Percentiles rank a stretch among this genome's conserved stretches.
Evolutionary conservation across 2,329 filamentous ascomycete genomes (phyloP).

Genomic region (Annulohypoxylon truncatum): DNA sequence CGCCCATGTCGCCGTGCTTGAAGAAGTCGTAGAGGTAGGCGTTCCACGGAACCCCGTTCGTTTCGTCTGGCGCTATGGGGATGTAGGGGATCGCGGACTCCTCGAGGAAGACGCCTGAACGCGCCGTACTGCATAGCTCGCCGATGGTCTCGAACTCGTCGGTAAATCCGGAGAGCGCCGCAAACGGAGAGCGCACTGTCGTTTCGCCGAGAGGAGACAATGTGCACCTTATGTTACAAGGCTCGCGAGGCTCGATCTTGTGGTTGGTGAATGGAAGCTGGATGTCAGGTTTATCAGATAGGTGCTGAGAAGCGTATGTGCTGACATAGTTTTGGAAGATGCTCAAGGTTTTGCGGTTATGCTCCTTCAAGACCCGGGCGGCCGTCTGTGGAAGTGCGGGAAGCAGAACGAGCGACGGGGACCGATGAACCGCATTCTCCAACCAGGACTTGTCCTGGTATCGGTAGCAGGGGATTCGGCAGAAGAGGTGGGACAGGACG

Average conservation of each 20-base stretch:
- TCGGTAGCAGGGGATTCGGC: constrained; percentile 63
- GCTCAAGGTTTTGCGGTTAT: constrained; percentile 73
- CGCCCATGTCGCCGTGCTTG: constrained; percentile 73
- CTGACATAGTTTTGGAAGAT: constrained; percentile 77
- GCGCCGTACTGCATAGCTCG: constrained; percentile 74
- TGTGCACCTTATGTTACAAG: constrained; percentile 38
- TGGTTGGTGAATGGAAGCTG: constrained; percentile 68
- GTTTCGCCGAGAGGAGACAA: constrained; percentile 53
- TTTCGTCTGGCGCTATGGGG: constrained; percentile 68
- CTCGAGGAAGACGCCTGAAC: constrained; percentile 79
- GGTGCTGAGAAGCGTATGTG: constrained; percentile 75
- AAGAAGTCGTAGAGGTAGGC: constrained; percentile 81
- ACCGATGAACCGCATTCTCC: constrained; percentile 62
- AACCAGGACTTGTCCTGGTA: constrained; percentile 59
- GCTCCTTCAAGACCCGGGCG: constrained; percentile 64
- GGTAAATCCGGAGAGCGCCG: constrained; percentile 74
- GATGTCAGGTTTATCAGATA: constrained; percentile 62
- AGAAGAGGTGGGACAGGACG: constrained; percentile 77
- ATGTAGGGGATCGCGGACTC: constrained; percentile 78
- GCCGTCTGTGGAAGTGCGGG: constrained; percentile 70
- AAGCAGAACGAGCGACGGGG: constrained; percentile 74
- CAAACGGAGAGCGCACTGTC: constrained; percentile 73
- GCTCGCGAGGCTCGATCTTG: constrained; percentile 54
- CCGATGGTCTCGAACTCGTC: constrained; percentile 73
- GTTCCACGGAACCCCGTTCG: constrained; percentile 63